Base-by-base conservation (phyloP, 768 basidiomycete genomes). In the Strobilomyces echinocephalus region DNA sequence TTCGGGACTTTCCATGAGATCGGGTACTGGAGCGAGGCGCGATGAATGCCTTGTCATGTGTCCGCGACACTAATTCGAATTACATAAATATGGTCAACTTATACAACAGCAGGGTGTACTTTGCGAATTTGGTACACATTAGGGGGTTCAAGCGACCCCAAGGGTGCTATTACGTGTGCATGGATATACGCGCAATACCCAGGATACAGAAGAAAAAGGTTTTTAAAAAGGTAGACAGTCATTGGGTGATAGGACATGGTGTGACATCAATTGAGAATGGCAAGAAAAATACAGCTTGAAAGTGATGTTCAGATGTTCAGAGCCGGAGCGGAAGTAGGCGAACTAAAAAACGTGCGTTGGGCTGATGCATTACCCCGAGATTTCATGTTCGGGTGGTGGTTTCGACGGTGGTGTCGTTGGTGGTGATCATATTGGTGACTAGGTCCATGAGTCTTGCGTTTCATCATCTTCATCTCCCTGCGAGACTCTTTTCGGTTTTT, bases 341-440 rank as follows among this genome's bases (percentile, higher is more conserved):
- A 69, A 31, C 79, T 73, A 42, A 69, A 69, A 53, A 68, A 74
- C 11, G 70, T 62, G 56, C 77, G 76, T 67, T 88, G 85, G 65
- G 75, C 69, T 48, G 83, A 78, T 50, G 74, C 73, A 43, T 77
- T 74, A 50, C 79, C 75, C 39, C 85, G 78, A 48, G 73, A 71
- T 72, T 84, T 87, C 65, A 73, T 70, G 64, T 88, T 88, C 21
- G 86, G 84, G 56, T 83, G 80, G 60, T 80, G 77, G 58, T 82
- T 83, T 43, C 76, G 72, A 55, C 78, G 77, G 49, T 78, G 78
- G 35, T 80, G 78, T 47, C 74, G 76, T 40, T 78, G 75, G 47
- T 73, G 74, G 46, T 75, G 74, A 44, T 77, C 73, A n/a, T 74
- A 67, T 43, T 69, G 68, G 36, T 61, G 49, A 26, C 46, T 62